Percentiles rank a stretch among this genome's conserved stretches.
Conservation (phyloP, 2,329 filamentous ascomycete species). For the Cercospora zeina region DNA sequence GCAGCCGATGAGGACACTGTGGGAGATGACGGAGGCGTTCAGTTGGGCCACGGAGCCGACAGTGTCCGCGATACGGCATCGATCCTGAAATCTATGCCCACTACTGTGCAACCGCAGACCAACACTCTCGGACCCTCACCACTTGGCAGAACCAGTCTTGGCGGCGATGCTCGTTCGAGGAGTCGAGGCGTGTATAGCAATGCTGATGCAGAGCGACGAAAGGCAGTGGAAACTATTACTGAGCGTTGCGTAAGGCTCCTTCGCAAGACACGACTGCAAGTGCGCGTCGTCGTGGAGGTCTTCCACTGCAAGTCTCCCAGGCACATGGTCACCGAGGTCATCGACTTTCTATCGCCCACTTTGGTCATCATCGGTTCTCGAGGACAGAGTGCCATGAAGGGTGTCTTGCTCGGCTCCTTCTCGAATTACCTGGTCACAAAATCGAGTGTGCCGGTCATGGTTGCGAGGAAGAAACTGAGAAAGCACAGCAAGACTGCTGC, state of each 20-base stretch:
- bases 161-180: conserved; percentile 31
- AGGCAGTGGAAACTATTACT: conserved; percentile 80
- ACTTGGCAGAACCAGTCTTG: conserved; percentile 28
- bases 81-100: conserved; percentile 65
- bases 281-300: conserved; percentile 90
- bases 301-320: conserved; percentile 98
- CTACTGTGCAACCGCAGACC: conserved; percentile 37
- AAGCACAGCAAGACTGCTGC: conserved; percentile 66
- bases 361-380: conserved; percentile 90
- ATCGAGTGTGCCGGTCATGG: conserved; percentile 96
- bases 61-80: conserved; percentile 74
- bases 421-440: conserved; percentile 97
- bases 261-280: conserved; percentile 87
- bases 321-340: conserved; percentile 94
- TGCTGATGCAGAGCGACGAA: conserved; percentile 74
- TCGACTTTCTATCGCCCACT: conserved; percentile 87
- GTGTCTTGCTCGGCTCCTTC: conserved; percentile 92
- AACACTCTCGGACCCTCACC: conserved; percentile 38
- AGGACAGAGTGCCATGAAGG: conserved; percentile 88
- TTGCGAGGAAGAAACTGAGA: conserved; percentile 82
- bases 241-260: conserved; percentile 80
- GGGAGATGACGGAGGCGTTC: conserved; percentile 50
- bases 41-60: conserved; percentile 70
- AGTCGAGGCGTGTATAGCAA: conserved; percentile 47
- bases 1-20: conserved; percentile 81